A percentile compares a stretch with the other conserved stretches of the same genome.
phyloP scores from a whole-genome alignment of 2,329 filamentous ascomycete species.

The Penicillium palitans region DNA sequence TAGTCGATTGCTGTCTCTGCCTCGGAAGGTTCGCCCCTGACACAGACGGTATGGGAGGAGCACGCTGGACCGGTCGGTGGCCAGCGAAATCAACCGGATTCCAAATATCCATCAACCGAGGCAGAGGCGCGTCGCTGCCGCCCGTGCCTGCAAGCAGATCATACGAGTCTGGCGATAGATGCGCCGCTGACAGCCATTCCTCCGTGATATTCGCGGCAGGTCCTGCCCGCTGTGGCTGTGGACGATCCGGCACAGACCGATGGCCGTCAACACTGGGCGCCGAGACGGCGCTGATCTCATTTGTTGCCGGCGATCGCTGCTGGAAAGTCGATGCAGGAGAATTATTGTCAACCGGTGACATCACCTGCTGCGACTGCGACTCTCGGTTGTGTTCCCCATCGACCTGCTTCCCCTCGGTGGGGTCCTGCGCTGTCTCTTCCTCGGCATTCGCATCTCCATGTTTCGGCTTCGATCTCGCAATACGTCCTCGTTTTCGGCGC shows the following conservation, averaged over 20 bases:
- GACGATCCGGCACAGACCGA: slow-evolving; percentile 25
- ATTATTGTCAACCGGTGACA: slow-evolving; percentile 23
- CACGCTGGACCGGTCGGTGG: slow-evolving; percentile 35
- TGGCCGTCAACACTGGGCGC: slow-evolving; percentile 33
- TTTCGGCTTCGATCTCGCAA: slow-evolving; percentile 62
- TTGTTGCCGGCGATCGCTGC: slow-evolving; percentile 31
- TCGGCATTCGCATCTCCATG: background rate
- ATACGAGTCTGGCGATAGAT: slow-evolving; percentile 37
- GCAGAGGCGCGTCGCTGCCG: slow-evolving; percentile 30
- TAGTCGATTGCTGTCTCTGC: slow-evolving; percentile 52
- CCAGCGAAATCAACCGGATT: slow-evolving; percentile 31
- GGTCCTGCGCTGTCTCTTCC: slow-evolving; percentile 5
- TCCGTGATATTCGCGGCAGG: slow-evolving; percentile 31
- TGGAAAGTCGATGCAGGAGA: slow-evolving; percentile 29
- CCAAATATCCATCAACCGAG: slow-evolving; percentile 35
- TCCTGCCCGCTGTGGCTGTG: slow-evolving; percentile 21
- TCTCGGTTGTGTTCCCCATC: slow-evolving; percentile 14
- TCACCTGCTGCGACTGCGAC: slow-evolving; percentile 9
- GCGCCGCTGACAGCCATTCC: slow-evolving; percentile 36
- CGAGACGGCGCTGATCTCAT: slow-evolving; percentile 30
- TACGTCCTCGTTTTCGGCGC: slow-evolving; percentile 91
- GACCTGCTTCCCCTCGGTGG: slow-evolving; percentile 4
- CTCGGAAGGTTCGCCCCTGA: slow-evolving; percentile 58
- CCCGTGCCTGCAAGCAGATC: slow-evolving; percentile 30
- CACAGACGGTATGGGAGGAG: slow-evolving; percentile 37